phyloP scores from a whole-genome alignment of 1,284 basidiomycete species.

The Cryptococcus floricola region DNA sequence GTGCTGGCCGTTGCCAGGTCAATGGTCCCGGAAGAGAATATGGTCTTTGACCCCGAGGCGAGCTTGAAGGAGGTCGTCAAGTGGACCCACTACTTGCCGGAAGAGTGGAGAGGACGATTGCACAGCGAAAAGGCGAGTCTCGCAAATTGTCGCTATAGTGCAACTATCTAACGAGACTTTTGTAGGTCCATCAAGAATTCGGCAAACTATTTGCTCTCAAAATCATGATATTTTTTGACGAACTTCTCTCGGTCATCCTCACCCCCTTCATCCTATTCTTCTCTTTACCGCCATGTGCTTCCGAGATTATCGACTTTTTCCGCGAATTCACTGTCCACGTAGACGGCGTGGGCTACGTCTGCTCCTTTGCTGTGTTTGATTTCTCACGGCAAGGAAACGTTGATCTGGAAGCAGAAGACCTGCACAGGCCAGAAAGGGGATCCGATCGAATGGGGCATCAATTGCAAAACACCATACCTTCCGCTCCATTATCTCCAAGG shows the following conservation, averaged over 20 bases:
- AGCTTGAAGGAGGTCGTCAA: slow-evolving; percentile 86
- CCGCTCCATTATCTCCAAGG: background rate
- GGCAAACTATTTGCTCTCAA: slow-evolving; percentile 86
- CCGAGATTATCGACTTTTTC: slow-evolving; percentile 90
- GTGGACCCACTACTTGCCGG: slow-evolving; percentile 93
- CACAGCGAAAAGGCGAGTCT: slow-evolving; percentile 74
- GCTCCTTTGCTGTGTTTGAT: slow-evolving; percentile 97
- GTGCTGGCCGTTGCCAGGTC: slow-evolving; percentile 77
- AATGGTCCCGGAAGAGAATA: slow-evolving; percentile 95
- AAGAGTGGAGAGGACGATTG: slow-evolving; percentile 80
- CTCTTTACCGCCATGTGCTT: slow-evolving; percentile 80
- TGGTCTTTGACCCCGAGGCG: slow-evolving; percentile 87
- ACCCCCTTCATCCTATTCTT: slow-evolving; percentile 94
- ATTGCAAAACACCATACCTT: background rate
- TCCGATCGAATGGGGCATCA: background rate
- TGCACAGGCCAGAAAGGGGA: background rate
- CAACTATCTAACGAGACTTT: background rate
- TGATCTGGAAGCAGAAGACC: background rate
- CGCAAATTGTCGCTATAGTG: background rate
- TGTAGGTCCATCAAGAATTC: slow-evolving; percentile 80
- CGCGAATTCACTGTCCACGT: slow-evolving; percentile 95
- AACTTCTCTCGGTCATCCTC: slow-evolving; percentile 82
- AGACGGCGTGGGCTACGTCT: slow-evolving; percentile 92
- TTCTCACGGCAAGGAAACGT: slow-evolving; percentile 62
- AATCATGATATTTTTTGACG: slow-evolving; percentile 76